Evolutionary conservation across 1,284 basidiomycete genomes (phyloP).

Genomic region (Apiotrichum sp.): DNA sequence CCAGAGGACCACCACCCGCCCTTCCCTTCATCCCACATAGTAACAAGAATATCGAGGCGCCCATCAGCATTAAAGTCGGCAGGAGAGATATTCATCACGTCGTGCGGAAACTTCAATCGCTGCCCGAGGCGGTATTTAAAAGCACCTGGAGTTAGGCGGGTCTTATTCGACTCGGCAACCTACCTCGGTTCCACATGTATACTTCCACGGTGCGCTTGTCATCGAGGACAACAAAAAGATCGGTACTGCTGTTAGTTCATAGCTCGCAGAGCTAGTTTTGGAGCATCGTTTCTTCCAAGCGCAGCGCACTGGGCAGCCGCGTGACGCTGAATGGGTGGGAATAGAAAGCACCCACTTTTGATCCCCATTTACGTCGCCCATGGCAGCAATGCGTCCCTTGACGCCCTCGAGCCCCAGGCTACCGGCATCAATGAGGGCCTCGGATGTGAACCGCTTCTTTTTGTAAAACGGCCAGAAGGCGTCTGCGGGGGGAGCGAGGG

Average conservation of each 20-base stretch:
- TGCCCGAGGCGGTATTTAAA: slow-evolving; percentile 33
- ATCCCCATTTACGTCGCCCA: slow-evolving; percentile 92
- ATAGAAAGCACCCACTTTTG: slow-evolving; percentile 65
- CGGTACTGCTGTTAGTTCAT: slow-evolving; percentile 54
- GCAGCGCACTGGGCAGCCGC: too few species aligned
- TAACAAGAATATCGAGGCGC: slow-evolving; percentile 79
- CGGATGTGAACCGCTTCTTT: slow-evolving; percentile 76
- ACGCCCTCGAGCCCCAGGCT: slow-evolving; percentile 64
- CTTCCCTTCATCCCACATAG: slow-evolving; percentile 54
- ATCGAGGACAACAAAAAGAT: slow-evolving; percentile 66
- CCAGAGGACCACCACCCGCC: slow-evolving; percentile 48
- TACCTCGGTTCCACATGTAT: slow-evolving; percentile 80
- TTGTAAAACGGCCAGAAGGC: slow-evolving; percentile 64
- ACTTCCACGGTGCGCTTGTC: slow-evolving; percentile 69
- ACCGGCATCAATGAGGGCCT: slow-evolving; percentile 75
- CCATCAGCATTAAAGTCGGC: slow-evolving; percentile 92
- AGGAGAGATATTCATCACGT: slow-evolving; percentile 67
- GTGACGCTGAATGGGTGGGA: too few species aligned
- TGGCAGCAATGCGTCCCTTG: slow-evolving; percentile 63
- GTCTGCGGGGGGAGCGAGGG: slow-evolving; percentile 1
- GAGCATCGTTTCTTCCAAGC: too few species aligned
- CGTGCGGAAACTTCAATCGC: slow-evolving; percentile 51
- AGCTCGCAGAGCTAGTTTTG: too few species aligned
- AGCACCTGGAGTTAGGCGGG: slow-evolving; percentile 46
- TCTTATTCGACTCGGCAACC: slow-evolving; percentile 20